Conservation (phyloP, 192 early-diverging fungal species). For the Geranomyces michiganensis region DNA sequence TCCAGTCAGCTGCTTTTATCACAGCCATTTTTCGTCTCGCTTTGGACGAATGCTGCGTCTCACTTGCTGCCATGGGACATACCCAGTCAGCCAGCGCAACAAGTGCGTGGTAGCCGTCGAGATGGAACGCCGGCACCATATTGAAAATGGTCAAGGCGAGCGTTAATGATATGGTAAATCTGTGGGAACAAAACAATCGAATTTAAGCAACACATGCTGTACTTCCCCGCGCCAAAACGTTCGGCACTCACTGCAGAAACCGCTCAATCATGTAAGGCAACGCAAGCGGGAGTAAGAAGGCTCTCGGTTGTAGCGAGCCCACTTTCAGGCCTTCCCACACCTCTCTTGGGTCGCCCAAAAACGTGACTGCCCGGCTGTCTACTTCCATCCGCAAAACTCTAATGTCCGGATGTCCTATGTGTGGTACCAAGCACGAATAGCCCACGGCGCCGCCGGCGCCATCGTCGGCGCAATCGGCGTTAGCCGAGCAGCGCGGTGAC, state of each 20-base stretch:
- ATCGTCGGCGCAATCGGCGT: slow-evolving; percentile 35
- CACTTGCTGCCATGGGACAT: not conserved
- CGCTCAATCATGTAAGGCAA: slow-evolving; percentile 63
- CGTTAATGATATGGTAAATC: slow-evolving; percentile 71
- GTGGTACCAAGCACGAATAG: slow-evolving; percentile 55
- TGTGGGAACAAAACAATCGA: too few relatives aligned
- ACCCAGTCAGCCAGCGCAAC: slow-evolving; percentile 44
- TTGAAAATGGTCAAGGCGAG: slow-evolving; percentile 70
- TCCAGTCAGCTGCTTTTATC: too few relatives aligned
- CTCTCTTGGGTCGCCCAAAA: slow-evolving; percentile 69
- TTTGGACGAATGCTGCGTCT: too few relatives aligned
- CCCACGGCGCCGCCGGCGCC: slow-evolving; percentile 8
- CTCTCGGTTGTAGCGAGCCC: slow-evolving; percentile 57
- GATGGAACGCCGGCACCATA: slow-evolving; percentile 69
- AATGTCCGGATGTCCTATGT: slow-evolving; percentile 48
- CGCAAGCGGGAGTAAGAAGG: slow-evolving; percentile 57
- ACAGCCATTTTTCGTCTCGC: too few relatives aligned
- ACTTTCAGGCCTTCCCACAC: slow-evolving; percentile 75
- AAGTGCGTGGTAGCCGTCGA: slow-evolving; percentile 76
- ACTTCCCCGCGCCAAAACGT: too few relatives aligned
- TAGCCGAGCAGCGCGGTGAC: slow-evolving; percentile 38
- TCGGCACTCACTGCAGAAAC: slow-evolving; percentile 48
- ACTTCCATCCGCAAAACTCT: slow-evolving; percentile 48
- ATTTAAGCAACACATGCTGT: too few relatives aligned
- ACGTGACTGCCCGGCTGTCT: slow-evolving; percentile 46